phyloP scores from a whole-genome alignment of 2,329 filamentous ascomycete genomes.

The Onygenales sp. region DNA sequence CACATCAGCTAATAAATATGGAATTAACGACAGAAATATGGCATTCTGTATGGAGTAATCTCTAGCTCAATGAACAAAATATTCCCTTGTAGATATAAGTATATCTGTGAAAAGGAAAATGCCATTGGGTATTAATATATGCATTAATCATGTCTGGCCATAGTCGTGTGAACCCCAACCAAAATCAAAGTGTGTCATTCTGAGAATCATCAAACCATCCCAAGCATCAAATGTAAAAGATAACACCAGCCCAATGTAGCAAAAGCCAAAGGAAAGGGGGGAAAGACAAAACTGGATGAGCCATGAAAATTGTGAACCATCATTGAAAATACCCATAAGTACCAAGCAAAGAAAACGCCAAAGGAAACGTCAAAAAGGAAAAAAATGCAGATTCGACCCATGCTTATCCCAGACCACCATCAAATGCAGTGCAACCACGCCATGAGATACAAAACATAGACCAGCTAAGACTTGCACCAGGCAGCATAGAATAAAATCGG shows the following conservation, averaged over 20 bases:
- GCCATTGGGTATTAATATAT: too few species aligned
- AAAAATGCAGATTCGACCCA: background rate
- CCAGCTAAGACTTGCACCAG: conserved; percentile 1
- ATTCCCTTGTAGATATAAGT: too few species aligned
- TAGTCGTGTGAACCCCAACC: too few species aligned
- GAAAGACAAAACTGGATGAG: conserved; percentile 5
- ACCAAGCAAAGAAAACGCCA: background rate
- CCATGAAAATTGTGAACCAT: background rate
- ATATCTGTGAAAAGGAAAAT: too few species aligned
- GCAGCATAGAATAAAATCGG: background rate
- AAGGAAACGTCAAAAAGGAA: background rate
- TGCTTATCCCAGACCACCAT: background rate
- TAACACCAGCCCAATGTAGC: background rate
- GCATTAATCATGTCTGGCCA: too few species aligned
- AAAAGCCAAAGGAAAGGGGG: background rate
- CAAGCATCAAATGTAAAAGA: background rate
- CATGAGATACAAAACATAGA: background rate
- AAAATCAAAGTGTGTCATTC: too few species aligned
- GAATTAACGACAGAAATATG: too few species aligned
- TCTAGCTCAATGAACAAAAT: too few species aligned
- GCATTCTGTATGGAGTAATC: too few species aligned
- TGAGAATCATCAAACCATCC: background rate
- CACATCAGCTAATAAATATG: too few species aligned
- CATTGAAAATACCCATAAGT: background rate
- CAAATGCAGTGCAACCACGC: conserved; percentile 3